A percentile compares a stretch with the other conserved stretches of the same genome.
phyloP scores from a whole-genome alignment of 352 stramenopile genomes.

The Stephanocyclus meneghinianus region DNA sequence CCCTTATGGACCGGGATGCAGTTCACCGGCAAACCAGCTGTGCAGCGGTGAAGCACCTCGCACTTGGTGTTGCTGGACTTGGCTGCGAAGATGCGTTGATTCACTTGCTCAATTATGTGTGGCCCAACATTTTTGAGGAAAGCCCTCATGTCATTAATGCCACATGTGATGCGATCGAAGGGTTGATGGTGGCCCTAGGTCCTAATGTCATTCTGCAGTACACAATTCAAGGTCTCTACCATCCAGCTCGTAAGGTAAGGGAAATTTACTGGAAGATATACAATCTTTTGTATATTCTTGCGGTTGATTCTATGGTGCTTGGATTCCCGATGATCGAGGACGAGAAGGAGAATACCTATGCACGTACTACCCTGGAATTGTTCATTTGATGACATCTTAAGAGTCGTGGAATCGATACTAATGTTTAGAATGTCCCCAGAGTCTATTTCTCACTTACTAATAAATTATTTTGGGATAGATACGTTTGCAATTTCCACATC shows the following conservation, averaged over 20 bases:
- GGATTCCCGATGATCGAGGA: conserved; percentile 95
- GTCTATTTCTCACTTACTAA: too few relatives aligned
- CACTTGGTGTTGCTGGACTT: conserved; percentile 93
- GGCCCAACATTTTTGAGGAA: conserved; percentile 99
- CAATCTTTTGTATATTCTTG: conserved; percentile 99
- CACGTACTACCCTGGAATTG: conserved; percentile 91
- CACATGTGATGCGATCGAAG: conserved; percentile 97
- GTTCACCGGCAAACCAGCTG: conserved; percentile 98
- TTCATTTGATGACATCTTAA: conserved; percentile 81
- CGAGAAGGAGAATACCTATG: conserved; percentile 94
- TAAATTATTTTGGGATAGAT: too few relatives aligned
- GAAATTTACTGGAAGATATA: conserved; percentile 99
- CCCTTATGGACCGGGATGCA: conserved; percentile 97
- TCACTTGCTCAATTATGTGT: conserved; percentile 99
- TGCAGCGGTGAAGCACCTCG: conserved; percentile 96
- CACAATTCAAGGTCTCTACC: conserved; percentile 96
- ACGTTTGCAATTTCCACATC: too few relatives aligned
- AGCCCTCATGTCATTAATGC: conserved; percentile 98
- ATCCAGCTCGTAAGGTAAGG: conserved; percentile 95
- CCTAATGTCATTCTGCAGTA: conserved; percentile 96
- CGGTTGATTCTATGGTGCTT: conserved; percentile 93
- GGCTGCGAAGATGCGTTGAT: conserved; percentile 97
- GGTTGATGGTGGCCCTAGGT: conserved; percentile 93
- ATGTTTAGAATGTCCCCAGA: too few relatives aligned
- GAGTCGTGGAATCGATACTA: too few relatives aligned